These are phyloP conservation scores for Fusarium fujikuroi DNA, from an alignment of 2,329 filamentous ascomycete genomes.

Conservation along the genomic window DNA sequence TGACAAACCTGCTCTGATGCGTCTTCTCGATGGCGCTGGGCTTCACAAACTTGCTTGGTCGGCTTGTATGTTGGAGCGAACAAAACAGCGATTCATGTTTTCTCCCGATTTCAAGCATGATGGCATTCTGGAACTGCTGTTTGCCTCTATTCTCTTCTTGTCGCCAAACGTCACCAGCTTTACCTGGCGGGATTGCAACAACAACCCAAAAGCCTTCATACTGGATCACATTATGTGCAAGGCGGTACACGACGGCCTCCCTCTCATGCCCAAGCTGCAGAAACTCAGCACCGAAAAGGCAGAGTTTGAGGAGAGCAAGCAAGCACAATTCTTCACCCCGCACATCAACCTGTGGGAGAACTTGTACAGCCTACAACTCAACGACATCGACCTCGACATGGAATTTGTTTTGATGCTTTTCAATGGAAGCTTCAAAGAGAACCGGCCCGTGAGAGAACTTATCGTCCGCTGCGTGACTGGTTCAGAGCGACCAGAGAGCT, in stretches of 20 bases:
- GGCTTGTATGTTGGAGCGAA: conserved; percentile 16
- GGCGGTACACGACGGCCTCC: neutral
- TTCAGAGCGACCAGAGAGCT: neutral
- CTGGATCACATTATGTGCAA: conserved; percentile 3
- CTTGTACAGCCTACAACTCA: conserved; percentile 6
- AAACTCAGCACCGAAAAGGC: conserved; percentile 17
- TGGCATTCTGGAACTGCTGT: conserved; percentile 26
- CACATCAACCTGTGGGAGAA: conserved; percentile 27
- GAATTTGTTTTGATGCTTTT: conserved; percentile 21
- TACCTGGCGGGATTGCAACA: conserved; percentile 21
- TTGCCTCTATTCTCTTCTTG: conserved; percentile 22
- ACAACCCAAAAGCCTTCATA: conserved; percentile 13
- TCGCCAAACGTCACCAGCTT: conserved; percentile 23
- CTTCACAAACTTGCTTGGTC: conserved; percentile 20
- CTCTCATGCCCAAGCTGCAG: conserved; percentile 19
- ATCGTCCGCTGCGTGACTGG: conserved; percentile 7
- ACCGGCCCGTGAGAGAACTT: conserved; percentile 18
- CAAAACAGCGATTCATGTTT: conserved; percentile 24
- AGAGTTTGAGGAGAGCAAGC: neutral
- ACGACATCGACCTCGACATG: conserved; percentile 19
- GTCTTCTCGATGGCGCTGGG: conserved; percentile 3
- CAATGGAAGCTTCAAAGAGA: conserved; percentile 11
- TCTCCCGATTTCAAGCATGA: conserved; percentile 28
- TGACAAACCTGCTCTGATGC: conserved; percentile 14
- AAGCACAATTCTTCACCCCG: conserved; percentile 25